Conservation (phyloP, 345 rosid species). For the Kernera saxatilis region DNA sequence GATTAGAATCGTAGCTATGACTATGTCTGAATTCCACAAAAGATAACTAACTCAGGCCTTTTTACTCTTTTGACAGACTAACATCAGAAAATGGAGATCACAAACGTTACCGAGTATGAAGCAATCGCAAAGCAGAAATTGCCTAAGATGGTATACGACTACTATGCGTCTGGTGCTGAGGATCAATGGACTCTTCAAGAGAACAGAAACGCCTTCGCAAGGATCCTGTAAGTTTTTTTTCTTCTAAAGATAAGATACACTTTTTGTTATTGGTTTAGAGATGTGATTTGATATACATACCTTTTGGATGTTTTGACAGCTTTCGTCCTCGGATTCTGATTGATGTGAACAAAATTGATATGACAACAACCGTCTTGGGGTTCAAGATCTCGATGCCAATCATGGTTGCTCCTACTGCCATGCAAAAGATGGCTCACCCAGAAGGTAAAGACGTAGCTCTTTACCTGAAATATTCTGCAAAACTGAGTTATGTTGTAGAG, state of each 20-base stretch:
- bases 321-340: slow-evolving; percentile 84
- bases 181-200: slow-evolving; percentile 75
- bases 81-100: slow-evolving; percentile 47
- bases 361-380: slow-evolving; percentile 63
- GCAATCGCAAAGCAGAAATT: slow-evolving; percentile 61
- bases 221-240: slow-evolving; percentile 48
- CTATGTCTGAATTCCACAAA: not conserved
- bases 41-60: not conserved
- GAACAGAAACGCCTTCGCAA: slow-evolving; percentile 66
- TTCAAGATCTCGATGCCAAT: slow-evolving; percentile 87
- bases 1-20: not conserved
- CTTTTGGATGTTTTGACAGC: slow-evolving; percentile 27
- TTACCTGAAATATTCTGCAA: not conserved
- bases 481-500: not conserved
- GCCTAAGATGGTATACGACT: slow-evolving; percentile 82
- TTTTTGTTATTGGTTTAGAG: not conserved
- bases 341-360: slow-evolving; percentile 79
- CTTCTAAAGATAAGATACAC: not conserved
- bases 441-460: slow-evolving; percentile 40
- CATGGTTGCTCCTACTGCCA: slow-evolving; percentile 89
- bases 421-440: slow-evolving; percentile 95
- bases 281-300: slow-evolving; percentile 7
- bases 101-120: slow-evolving; percentile 69
- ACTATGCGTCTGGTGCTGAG: slow-evolving; percentile 80
- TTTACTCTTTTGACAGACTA: slow-evolving; percentile 1